phyloP scores from a whole-genome alignment of 2,329 filamentous ascomycete genomes.

The Colletotrichum sp. region DNA sequence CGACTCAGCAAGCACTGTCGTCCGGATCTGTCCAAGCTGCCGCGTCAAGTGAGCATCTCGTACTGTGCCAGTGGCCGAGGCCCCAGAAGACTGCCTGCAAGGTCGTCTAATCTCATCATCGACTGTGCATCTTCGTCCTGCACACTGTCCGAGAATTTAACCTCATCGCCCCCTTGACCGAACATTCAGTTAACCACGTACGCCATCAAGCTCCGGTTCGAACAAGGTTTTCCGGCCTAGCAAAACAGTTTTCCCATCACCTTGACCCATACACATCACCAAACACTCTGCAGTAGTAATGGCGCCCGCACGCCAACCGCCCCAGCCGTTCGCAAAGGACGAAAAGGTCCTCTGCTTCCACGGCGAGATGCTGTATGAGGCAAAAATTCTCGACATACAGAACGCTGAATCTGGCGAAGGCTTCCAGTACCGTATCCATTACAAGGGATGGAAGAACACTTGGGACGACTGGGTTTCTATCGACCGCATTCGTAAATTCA shows the following conservation, averaged over 20 bases:
- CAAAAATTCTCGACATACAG: slow-evolving; percentile 86
- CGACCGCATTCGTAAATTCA: slow-evolving; percentile 93
- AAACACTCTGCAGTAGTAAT: slow-evolving; percentile 28
- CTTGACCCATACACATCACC: not conserved
- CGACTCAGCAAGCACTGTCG: not conserved
- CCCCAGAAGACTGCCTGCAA: not conserved
- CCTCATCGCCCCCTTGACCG: slow-evolving; percentile 15
- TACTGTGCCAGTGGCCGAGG: not conserved
- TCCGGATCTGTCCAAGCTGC: slow-evolving; percentile 1
- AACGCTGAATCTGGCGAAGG: slow-evolving; percentile 71
- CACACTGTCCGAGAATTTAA: slow-evolving; percentile 22
- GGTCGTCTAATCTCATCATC: not conserved
- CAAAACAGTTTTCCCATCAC: not conserved
- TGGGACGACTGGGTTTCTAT: slow-evolving; percentile 99
- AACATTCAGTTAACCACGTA: not conserved
- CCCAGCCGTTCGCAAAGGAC: slow-evolving; percentile 69
- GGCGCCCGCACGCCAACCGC: slow-evolving; percentile 44
- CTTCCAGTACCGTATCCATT: slow-evolving; percentile 92
- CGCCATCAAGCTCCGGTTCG: not conserved
- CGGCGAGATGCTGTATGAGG: slow-evolving; percentile 95
- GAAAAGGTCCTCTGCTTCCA: slow-evolving; percentile 98
- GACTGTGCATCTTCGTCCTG: not conserved
- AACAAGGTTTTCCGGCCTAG: not conserved
- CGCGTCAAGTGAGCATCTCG: not conserved
- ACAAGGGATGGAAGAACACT: slow-evolving; percentile 99